phyloP scores from a whole-genome alignment of 495 filamentous ascomycete genomes.

The Podospora tetraspora region DNA sequence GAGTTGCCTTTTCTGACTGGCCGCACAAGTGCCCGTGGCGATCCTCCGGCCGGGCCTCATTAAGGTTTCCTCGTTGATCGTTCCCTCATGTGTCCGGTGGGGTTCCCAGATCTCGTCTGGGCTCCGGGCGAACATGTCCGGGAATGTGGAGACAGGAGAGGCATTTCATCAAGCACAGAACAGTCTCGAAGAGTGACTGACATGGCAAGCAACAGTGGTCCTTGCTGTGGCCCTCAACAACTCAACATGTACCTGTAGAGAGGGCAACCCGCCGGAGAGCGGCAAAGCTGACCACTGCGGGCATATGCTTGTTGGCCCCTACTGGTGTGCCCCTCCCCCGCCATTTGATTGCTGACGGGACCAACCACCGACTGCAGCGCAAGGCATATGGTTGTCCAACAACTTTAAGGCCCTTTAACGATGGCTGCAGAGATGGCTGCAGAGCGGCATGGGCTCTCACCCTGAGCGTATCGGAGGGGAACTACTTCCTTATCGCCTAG shows the following conservation, averaged over 20 bases:
- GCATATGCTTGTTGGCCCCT: background rate
- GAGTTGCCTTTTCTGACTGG: conserved; percentile 13
- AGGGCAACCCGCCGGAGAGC: background rate
- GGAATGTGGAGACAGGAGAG: background rate
- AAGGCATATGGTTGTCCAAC: background rate
- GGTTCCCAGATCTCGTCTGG: background rate
- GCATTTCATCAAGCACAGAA: background rate
- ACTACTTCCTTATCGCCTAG: background rate
- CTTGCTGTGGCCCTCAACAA: background rate
- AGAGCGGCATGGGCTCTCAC: background rate
- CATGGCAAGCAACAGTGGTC: background rate
- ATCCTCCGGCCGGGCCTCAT: background rate
- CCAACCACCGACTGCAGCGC: background rate
- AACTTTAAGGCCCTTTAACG: background rate
- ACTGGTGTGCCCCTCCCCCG: background rate
- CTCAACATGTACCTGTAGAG: background rate
- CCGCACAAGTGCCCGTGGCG: background rate
- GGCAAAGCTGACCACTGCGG: background rate
- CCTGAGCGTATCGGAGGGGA: background rate
- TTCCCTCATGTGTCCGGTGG: background rate
- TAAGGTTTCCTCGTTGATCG: conserved; percentile 4
- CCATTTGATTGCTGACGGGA: background rate
- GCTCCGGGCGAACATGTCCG: background rate
- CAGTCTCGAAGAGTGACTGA: background rate
- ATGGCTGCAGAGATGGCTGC: background rate